Evolutionary conservation across 1,284 basidiomycete species (phyloP).

Genomic region (Filobasidium uniguttulatum): DNA sequence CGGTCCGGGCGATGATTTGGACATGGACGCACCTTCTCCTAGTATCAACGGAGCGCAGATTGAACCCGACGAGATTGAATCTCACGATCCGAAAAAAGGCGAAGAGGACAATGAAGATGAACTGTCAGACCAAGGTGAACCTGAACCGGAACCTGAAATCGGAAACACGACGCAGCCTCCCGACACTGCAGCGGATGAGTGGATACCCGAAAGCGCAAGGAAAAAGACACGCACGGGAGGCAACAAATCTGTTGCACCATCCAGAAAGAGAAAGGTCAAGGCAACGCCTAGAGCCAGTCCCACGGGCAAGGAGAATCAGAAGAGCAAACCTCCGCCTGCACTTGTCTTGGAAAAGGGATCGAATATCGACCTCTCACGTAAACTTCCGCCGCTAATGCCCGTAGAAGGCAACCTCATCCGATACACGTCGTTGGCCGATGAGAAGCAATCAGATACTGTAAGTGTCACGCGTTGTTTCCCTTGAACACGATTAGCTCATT

Average conservation of each 20-base stretch:
- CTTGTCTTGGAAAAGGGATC: too few species aligned
- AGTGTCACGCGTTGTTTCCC: background rate
- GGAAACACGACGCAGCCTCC: background rate
- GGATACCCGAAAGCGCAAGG: constrained; percentile 6
- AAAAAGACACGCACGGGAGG: background rate
- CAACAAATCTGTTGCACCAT: background rate
- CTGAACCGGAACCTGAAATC: background rate
- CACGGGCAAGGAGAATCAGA: too few species aligned
- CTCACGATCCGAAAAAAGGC: background rate
- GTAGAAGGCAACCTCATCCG: background rate
- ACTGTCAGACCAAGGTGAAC: background rate
- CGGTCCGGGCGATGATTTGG: constrained; percentile 3
- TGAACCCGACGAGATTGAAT: background rate
- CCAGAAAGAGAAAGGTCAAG: constrained; percentile 2
- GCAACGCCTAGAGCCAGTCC: too few species aligned
- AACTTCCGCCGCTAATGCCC: background rate
- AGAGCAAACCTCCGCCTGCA: too few species aligned
- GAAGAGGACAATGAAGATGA: constrained; percentile 3
- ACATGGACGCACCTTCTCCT: constrained; percentile 11
- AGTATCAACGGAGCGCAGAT: background rate
- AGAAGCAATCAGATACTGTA: constrained; percentile 13
- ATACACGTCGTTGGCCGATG: constrained; percentile 12
- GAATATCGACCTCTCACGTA: too few species aligned
- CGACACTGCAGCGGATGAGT: constrained; percentile 3
- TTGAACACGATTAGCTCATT: background rate